Conservation (phyloP, 2,329 filamentous ascomycete genomes). For the Pestalotiopsis sp. region DNA sequence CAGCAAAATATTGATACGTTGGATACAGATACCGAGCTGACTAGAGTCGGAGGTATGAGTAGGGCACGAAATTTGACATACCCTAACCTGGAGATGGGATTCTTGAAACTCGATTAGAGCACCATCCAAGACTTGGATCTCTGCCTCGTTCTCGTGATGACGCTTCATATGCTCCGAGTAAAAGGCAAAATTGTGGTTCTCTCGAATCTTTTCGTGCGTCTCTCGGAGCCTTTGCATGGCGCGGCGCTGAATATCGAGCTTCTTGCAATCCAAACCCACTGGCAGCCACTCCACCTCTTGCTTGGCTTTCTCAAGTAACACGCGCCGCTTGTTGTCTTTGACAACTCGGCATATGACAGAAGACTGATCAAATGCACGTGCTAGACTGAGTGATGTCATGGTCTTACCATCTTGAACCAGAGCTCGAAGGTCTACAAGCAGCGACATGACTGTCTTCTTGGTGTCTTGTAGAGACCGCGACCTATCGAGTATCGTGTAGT, state of each 20-base stretch:
- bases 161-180: background rate
- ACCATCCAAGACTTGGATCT: background rate
- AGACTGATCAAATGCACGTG: conserved; percentile 17
- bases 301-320: conserved; percentile 15
- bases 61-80: background rate
- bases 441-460: conserved; percentile 11
- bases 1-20: background rate
- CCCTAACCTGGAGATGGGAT: background rate
- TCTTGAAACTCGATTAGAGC: conserved; percentile 10
- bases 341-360: conserved; percentile 18
- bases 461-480: conserved; percentile 8
- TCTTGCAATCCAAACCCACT: conserved; percentile 19
- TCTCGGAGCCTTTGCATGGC: background rate
- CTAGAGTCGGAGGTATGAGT: too few relatives aligned
- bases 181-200: background rate
- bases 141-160: background rate
- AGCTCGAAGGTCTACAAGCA: conserved; percentile 10
- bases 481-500: background rate
- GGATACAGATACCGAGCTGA: too few relatives aligned
- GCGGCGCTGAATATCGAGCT: conserved; percentile 4
- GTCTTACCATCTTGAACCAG: background rate
- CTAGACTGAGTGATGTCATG: conserved; percentile 12
- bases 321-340: conserved; percentile 17
- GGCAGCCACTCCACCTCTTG: conserved; percentile 18
- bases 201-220: background rate